These are phyloP conservation scores for Puccinellia tenuiflora DNA, from an alignment of 176 grass and related monocot species.

Conservation along the genomic window DNA sequence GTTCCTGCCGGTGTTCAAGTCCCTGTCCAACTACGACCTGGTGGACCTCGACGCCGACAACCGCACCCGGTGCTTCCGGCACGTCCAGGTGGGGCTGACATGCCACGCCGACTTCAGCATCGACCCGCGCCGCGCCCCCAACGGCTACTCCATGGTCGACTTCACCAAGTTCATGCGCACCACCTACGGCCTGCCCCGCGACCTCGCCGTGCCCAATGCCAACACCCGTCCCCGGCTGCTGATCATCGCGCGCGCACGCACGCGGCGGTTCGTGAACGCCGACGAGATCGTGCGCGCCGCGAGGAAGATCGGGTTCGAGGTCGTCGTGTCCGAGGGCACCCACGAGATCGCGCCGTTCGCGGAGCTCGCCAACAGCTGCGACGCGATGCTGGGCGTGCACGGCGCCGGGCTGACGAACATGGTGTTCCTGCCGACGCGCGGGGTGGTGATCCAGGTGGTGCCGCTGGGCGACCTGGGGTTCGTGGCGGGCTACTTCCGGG, in stretches of 20 bases:
- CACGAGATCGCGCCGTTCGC: constrained; percentile 57
- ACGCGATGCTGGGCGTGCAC: constrained; percentile 73
- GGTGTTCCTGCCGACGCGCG: constrained; percentile 71
- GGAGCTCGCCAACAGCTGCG: constrained; percentile 50
- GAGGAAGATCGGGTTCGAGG: constrained; percentile 49
- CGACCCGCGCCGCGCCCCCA: constrained; percentile 51
- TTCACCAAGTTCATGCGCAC: constrained; percentile 57
- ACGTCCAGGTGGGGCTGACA: constrained; percentile 63
- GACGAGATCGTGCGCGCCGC: constrained; percentile 45
- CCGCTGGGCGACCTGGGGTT: constrained; percentile 60
- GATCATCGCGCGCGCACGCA: constrained; percentile 44
- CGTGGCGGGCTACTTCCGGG: constrained; percentile 52
- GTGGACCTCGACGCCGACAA: constrained; percentile 50
- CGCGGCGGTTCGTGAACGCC: constrained; percentile 62
- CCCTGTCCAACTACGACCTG: constrained; percentile 62
- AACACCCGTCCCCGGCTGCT: constrained; percentile 28
- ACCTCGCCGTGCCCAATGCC: not conserved
- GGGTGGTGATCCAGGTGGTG: constrained; percentile 70
- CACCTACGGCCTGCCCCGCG: constrained; percentile 36
- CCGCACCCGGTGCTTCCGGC: constrained; percentile 63
- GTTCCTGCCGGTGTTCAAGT: constrained; percentile 57
- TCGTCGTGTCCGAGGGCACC: constrained; percentile 48
- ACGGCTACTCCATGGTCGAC: constrained; percentile 59
- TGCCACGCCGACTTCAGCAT: constrained; percentile 82
- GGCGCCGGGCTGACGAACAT: constrained; percentile 90